phyloP scores from a whole-genome alignment of 1,284 basidiomycete genomes.

The Cryptococcus hybrid region DNA sequence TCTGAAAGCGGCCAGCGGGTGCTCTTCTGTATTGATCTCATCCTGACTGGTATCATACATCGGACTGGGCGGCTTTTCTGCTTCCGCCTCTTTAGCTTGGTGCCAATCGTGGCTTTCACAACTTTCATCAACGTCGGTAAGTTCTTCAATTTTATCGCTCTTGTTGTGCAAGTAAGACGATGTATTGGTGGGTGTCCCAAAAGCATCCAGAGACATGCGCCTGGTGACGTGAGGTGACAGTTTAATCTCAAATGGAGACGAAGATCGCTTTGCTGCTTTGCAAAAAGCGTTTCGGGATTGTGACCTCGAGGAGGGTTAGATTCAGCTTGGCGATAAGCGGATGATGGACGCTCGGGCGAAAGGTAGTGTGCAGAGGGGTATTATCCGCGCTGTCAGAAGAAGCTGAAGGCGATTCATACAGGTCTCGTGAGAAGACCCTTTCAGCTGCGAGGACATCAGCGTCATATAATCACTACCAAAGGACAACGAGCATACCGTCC shows the following conservation, averaged over 20 bases:
- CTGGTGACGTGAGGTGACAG: slow-evolving; percentile 33
- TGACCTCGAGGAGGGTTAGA: slow-evolving; percentile 14
- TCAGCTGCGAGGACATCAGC: slow-evolving; percentile 11
- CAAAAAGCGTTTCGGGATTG: slow-evolving; percentile 2
- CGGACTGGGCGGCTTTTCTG: not conserved
- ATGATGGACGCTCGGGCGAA: slow-evolving; percentile 5
- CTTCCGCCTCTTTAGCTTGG: not conserved
- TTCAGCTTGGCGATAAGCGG: slow-evolving; percentile 9
- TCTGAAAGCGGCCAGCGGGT: slow-evolving; percentile 3
- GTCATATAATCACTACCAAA: too few relatives aligned
- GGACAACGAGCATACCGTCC: too few relatives aligned
- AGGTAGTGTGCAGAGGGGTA: not conserved
- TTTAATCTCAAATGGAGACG: slow-evolving; percentile 39
- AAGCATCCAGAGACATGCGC: slow-evolving; percentile 38
- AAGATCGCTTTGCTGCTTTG: slow-evolving; percentile 22
- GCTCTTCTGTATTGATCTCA: slow-evolving; percentile 1
- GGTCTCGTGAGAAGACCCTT: slow-evolving; percentile 36
- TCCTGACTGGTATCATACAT: not conserved
- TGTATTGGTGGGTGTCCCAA: slow-evolving; percentile 21
- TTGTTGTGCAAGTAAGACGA: not conserved
- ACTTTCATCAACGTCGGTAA: slow-evolving; percentile 5
- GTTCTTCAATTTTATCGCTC: slow-evolving; percentile 6
- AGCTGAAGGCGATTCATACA: slow-evolving; percentile 11
- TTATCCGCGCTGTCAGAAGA: not conserved
- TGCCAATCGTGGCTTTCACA: not conserved